These are phyloP conservation scores for Candida manassasensis DNA, from an alignment of 805 yeast species.

Conservation along the genomic window DNA sequence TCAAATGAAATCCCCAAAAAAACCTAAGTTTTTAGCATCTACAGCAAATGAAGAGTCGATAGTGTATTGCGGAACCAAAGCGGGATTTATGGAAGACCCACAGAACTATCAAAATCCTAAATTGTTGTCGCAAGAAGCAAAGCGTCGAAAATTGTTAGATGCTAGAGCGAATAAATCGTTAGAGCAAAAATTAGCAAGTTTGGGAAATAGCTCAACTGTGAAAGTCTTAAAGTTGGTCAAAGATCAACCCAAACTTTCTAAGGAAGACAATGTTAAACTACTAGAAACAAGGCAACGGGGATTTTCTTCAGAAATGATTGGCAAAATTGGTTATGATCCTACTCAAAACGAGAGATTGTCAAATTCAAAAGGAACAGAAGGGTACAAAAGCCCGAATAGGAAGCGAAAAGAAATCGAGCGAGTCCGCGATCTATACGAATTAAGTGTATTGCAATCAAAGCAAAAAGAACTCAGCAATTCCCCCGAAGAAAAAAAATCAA, in stretches of 20 bases:
- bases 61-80: constrained; percentile 14
- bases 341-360: constrained; percentile 16
- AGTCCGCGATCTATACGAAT: constrained; percentile 19
- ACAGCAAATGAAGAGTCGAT: constrained; percentile 19
- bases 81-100: constrained; percentile 9
- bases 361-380: constrained; percentile 4
- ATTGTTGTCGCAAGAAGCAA: constrained; percentile 33
- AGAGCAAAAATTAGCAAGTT: constrained; percentile 27
- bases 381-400: constrained; percentile 10
- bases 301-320: constrained; percentile 35
- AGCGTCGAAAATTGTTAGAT: constrained; percentile 27
- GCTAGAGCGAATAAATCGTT: constrained; percentile 30
- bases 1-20: constrained; percentile 49
- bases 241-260: constrained; percentile 10
- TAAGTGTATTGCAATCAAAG: constrained; percentile 16
- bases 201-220: constrained; percentile 7
- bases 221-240: constrained; percentile 5
- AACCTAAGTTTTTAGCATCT: constrained; percentile 20
- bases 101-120: constrained; percentile 47
- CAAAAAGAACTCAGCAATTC: constrained; percentile 14
- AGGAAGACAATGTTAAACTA: constrained; percentile 7
- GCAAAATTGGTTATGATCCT: constrained; percentile 51
- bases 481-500: constrained; percentile 12
- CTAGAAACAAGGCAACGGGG: constrained; percentile 23
- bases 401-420: constrained; percentile 7